phyloP scores from a whole-genome alignment of 2,329 filamentous ascomycete species.

The Septoria linicola region DNA sequence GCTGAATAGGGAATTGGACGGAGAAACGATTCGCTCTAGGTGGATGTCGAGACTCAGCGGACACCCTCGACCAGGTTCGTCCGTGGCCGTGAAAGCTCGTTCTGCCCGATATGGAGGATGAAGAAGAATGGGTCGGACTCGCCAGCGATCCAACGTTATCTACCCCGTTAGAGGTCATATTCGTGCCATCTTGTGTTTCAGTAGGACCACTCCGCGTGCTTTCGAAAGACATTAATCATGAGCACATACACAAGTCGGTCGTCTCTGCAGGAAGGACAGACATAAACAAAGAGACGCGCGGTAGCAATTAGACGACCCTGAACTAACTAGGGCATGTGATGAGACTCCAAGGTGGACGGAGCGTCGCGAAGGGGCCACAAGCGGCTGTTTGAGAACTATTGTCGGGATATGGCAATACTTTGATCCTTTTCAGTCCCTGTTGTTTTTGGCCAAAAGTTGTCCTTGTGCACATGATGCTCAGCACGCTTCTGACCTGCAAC shows the following conservation, averaged over 20 bases:
- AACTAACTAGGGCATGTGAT: no score
- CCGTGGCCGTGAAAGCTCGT: constrained; percentile 33
- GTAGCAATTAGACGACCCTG: no score
- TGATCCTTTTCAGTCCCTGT: no score
- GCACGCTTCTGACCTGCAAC: no score
- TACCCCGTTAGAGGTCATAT: constrained; percentile 10
- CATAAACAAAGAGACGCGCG: no score
- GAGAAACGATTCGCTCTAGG: constrained; percentile 47
- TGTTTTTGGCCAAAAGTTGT: no score
- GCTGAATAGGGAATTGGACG: constrained; percentile 51
- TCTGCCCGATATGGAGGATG: constrained; percentile 17
- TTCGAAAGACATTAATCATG: constrained; percentile 21
- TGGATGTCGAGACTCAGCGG: constrained; percentile 23
- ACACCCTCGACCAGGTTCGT: constrained; percentile 31
- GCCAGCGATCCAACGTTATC: constrained; percentile 19
- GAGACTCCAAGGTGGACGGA: no score
- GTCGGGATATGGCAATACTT: no score
- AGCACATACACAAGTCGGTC: constrained; percentile 10
- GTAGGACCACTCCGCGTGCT: constrained; percentile 13
- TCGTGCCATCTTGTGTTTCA: constrained; percentile 18
- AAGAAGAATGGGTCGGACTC: constrained; percentile 21
- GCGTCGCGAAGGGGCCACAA: no score
- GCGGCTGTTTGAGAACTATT: no score
- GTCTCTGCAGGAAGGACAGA: constrained; percentile 7
- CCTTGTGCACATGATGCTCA: no score